A percentile compares a stretch with the other conserved stretches of the same genome.
Conservation (phyloP, 2,329 filamentous ascomycete genomes). For the Arachnomyces sp. region DNA sequence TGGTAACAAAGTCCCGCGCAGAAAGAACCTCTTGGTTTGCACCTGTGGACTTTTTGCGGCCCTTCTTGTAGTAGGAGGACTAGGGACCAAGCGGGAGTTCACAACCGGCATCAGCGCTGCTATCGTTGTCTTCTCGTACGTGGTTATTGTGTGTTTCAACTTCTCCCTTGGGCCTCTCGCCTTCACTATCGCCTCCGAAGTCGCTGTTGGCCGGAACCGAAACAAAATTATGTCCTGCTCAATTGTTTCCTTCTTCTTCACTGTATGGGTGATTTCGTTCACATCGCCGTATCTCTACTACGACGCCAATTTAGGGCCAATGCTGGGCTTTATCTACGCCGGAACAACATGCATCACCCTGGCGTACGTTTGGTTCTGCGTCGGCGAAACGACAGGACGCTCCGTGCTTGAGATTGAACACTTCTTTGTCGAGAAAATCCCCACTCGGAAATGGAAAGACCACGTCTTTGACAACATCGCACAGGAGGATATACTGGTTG, state of each 20-base stretch:
- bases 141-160: conserved; percentile 29
- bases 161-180: conserved; percentile 38
- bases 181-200: conserved; percentile 40
- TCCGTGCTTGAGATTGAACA: conserved; percentile 29
- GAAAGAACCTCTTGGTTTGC: conserved; percentile 32
- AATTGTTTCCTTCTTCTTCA: conserved; percentile 36
- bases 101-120: conserved; percentile 28
- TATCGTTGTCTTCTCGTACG: conserved; percentile 30
- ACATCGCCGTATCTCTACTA: conserved; percentile 31
- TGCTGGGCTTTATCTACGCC: conserved; percentile 28
- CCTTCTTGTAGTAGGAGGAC: conserved; percentile 36
- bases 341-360: conserved; percentile 22
- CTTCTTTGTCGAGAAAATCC: conserved; percentile 32
- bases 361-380: conserved; percentile 32
- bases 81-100: conserved; percentile 36
- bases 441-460: conserved; percentile 25
- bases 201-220: conserved; percentile 42
- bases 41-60: conserved; percentile 34
- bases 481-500: no score
- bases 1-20: conserved; percentile 35
- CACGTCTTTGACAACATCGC: no score
- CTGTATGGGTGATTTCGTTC: conserved; percentile 27
- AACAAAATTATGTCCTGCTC: conserved; percentile 40
- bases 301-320: conserved; percentile 23
- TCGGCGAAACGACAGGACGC: conserved; percentile 33